Base-by-base conservation (phyloP, 2,329 filamentous ascomycete genomes). In the Verticillium tricorpus region DNA sequence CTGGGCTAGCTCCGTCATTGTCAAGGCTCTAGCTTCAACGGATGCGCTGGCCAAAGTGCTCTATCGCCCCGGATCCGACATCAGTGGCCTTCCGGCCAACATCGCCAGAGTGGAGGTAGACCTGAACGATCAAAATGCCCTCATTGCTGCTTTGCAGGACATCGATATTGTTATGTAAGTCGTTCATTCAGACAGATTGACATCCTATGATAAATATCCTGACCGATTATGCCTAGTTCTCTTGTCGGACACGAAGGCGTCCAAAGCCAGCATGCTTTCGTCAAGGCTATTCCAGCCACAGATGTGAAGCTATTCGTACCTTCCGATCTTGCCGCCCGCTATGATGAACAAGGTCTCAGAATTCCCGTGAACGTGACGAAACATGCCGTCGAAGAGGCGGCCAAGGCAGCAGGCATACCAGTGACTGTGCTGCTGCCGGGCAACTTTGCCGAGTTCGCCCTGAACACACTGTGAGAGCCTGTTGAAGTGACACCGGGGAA, bases 251-350 rank as follows among this genome's bases (percentile, higher is more conserved):
- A 68, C 34, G 67, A 71, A n/a, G 67, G 65, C 1, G 40, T 69
- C 15, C 6, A 57, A 8, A 64, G 60, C 28, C 70, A 72, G 37
- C 68, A 67, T 34, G 67, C 25, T 22, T 70, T 72, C 56, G 54
- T 72, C 34, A 68, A 65, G 32, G 69, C 70, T 0, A 70, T 72
- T 17, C 68, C 70, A 0, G 65, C 69, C 25, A 64, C 69, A 1
- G 64, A 65, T 4, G 70, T 72, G 3, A 68, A 70, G 55, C 55
- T 72, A 0, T 72, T 72, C 52, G 67, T 71, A 25, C 70, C 69
- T 2, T 73, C 69, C 0, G 66, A 72, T n/a, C 63, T 72, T 25
- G 69, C 64, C 5, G 61, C 67, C n/a, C 66, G 64, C 9, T 64
- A 61, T 17, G 67, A 70, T 17, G 66, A 70, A 57, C 63, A 69